Evolutionary conservation across 345 rosid genomes (phyloP).

Genomic region (Jatropha curcas): DNA sequence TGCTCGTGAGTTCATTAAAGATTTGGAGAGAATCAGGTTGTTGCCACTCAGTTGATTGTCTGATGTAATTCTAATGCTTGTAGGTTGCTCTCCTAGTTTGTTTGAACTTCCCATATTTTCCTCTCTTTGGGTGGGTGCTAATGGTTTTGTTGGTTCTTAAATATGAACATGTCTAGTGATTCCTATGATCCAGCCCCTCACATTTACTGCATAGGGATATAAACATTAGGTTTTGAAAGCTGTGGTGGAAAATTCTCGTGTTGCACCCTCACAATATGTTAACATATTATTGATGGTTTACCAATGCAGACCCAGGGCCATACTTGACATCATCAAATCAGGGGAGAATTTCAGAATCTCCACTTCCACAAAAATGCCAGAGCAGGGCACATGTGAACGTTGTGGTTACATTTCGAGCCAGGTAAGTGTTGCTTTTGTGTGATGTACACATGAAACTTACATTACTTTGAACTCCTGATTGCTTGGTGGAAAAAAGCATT

Average conservation of each 20-base stretch:
- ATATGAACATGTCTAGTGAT: neutral
- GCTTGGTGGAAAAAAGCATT: neutral
- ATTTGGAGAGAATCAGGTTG: constrained; percentile 90
- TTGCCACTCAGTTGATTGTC: neutral
- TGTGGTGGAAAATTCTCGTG: neutral
- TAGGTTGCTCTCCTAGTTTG: neutral
- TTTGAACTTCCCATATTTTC: neutral
- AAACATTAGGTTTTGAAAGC: neutral
- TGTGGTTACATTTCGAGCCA: constrained; percentile 98
- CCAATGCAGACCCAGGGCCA: constrained; percentile 82
- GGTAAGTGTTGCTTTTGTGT: constrained; percentile 42
- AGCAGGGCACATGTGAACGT: constrained; percentile 90
- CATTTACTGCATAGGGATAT: neutral
- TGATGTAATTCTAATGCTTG: neutral
- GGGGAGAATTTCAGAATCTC: constrained; percentile 91
- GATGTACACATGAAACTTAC: neutral
- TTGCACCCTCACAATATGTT: neutral
- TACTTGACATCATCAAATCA: constrained; percentile 78
- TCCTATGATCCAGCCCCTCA: neutral
- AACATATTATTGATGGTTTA: neutral
- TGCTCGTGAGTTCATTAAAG: constrained; percentile 96
- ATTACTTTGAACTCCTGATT: neutral
- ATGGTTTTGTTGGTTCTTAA: neutral
- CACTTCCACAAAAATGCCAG: constrained; percentile 84
- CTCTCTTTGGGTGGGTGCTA: neutral